phyloP scores from a whole-genome alignment of 139 green algal species.

The Coccomyxa sp. region DNA sequence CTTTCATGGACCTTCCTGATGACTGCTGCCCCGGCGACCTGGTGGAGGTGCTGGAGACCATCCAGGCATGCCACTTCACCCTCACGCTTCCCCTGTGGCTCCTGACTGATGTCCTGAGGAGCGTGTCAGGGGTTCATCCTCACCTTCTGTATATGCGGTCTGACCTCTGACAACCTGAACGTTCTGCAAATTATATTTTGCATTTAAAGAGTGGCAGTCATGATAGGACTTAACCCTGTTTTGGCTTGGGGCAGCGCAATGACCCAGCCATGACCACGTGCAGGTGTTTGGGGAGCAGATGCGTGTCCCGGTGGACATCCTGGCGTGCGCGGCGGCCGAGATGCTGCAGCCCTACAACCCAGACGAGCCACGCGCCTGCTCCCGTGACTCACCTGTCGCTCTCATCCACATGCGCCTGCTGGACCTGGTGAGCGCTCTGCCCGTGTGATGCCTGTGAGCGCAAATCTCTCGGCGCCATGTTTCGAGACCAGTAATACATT shows the following conservation, averaged over 20 bases:
- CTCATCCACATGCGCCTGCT: slow-evolving; percentile 32
- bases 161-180: background rate
- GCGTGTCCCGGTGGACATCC: slow-evolving; percentile 1
- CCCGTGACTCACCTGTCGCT: slow-evolving; percentile 11
- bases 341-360: slow-evolving; percentile 14
- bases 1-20: slow-evolving; percentile 7
- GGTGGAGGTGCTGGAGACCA: slow-evolving; percentile 34
- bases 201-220: background rate
- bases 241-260: background rate
- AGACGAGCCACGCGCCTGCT: background rate
- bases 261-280: background rate
- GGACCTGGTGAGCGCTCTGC: slow-evolving; percentile 14
- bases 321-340: slow-evolving; percentile 21
- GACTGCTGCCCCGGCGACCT: slow-evolving; percentile 25
- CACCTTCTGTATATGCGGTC: background rate
- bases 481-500: background rate
- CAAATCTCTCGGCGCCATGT: background rate
- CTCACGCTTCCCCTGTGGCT: background rate
- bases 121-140: background rate
- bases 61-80: slow-evolving; percentile 13
- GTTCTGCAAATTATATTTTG: background rate
- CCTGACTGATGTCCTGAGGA: background rate
- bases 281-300: slow-evolving; percentile 16
- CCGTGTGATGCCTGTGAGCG: background rate
- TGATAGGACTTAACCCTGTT: background rate